Conservation (phyloP, 208 protist genomes). For the Plasmodiophora brassicae region DNA sequence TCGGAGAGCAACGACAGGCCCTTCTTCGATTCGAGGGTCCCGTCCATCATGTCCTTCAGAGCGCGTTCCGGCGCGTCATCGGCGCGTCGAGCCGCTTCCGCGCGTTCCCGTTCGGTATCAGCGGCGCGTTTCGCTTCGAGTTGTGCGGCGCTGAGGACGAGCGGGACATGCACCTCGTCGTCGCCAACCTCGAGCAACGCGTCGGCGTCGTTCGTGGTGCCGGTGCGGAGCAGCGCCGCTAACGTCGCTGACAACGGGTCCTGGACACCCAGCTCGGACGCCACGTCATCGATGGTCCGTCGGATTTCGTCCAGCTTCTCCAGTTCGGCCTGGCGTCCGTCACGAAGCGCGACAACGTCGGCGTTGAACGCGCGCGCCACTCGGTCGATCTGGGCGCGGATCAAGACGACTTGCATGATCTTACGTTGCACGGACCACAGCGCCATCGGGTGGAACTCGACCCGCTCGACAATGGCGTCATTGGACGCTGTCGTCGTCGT, state of each 20-base stretch:
- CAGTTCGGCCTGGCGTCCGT: not conserved
- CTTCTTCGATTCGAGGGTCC: not conserved
- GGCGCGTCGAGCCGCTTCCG: not conserved
- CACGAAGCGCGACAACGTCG: not conserved
- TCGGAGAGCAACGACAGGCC: not conserved
- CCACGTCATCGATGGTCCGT: not conserved
- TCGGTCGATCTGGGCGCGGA: not conserved
- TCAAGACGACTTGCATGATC: not conserved
- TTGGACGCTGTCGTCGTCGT: not conserved
- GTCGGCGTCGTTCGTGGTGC: not conserved
- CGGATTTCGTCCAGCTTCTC: not conserved
- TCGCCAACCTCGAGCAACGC: not conserved
- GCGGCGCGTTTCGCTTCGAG: not conserved
- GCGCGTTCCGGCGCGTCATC: conserved; percentile 3
- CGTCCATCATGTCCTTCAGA: not conserved
- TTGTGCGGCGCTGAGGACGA: not conserved
- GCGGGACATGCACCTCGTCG: not conserved
- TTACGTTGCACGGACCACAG: not conserved
- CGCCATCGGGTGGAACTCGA: conserved; percentile 10
- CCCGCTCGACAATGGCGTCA: not conserved
- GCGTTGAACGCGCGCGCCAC: not conserved
- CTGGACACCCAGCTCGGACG: not conserved
- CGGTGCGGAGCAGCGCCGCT: no score
- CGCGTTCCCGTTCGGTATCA: not conserved
- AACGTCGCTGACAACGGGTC: not conserved